These are phyloP conservation scores for Priceomyces medius DNA, from an alignment of 805 yeast species.

Conservation along the genomic window DNA sequence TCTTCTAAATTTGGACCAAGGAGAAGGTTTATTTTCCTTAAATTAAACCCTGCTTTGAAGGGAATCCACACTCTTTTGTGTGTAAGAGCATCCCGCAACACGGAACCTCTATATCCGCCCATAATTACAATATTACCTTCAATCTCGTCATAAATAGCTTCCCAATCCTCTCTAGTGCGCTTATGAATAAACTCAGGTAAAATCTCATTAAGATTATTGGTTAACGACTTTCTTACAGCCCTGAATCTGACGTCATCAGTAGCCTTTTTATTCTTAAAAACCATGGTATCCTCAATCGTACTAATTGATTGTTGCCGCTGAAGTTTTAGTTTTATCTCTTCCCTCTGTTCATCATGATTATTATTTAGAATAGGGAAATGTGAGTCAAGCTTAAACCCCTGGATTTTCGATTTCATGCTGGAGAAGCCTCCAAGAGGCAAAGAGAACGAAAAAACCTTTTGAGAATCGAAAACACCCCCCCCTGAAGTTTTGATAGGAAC, in stretches of 20 bases:
- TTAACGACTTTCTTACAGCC: conserved; percentile 66
- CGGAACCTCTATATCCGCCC: conserved; percentile 89
- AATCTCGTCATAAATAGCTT: conserved; percentile 54
- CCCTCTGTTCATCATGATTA: conserved; percentile 10
- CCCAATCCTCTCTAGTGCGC: conserved; percentile 29
- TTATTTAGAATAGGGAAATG: conserved; percentile 21
- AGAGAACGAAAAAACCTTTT: conserved; percentile 54
- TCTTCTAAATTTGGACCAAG: conserved; percentile 74
- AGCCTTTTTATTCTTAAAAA: conserved; percentile 54
- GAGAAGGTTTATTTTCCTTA: conserved; percentile 64
- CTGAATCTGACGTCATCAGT: conserved; percentile 65
- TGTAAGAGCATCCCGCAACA: conserved; percentile 64
- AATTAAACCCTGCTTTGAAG: conserved; percentile 75
- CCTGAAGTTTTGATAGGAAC: background rate
- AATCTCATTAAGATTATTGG: conserved; percentile 47
- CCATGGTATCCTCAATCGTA: conserved; percentile 61
- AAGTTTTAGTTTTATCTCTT: conserved; percentile 40
- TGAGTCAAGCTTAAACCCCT: conserved; percentile 20
- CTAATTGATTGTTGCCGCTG: conserved; percentile 56
- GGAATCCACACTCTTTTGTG: conserved; percentile 82
- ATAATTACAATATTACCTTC: conserved; percentile 78
- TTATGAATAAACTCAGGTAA: conserved; percentile 29
- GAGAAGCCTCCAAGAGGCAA: conserved; percentile 56
- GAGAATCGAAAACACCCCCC: conserved; percentile 28
- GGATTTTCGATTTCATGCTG: conserved; percentile 20